Conservation (phyloP, 2,329 filamentous ascomycete species). For the Colletotrichum melonis region DNA sequence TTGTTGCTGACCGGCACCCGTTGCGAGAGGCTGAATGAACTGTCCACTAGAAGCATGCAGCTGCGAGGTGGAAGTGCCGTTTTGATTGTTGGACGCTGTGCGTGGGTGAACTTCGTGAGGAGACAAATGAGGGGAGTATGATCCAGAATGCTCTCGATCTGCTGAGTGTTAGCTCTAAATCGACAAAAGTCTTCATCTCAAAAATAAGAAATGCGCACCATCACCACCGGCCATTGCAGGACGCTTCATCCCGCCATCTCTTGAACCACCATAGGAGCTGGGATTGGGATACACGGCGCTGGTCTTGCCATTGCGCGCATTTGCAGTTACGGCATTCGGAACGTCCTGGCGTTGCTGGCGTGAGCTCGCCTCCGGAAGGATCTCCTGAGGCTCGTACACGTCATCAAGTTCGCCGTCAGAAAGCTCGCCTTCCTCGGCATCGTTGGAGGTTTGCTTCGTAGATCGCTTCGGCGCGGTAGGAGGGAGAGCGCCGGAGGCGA, state of each 20-base stretch:
- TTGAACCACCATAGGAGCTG: neutral
- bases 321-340: neutral
- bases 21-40: neutral
- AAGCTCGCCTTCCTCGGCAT: constrained; percentile 77
- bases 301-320: neutral
- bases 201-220: constrained; percentile 3
- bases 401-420: constrained; percentile 75
- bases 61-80: neutral
- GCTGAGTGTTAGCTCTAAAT: neutral
- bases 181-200: neutral
- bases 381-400: constrained; percentile 58
- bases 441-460: constrained; percentile 21
- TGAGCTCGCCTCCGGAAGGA: neutral
- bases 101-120: constrained; percentile 55
- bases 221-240: neutral
- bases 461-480: neutral
- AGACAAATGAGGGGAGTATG: constrained; percentile 64
- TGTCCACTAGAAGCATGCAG: neutral
- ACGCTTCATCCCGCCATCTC: neutral
- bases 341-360: neutral
- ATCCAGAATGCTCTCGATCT: constrained; percentile 59
- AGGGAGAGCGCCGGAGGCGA: neutral
- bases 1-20: neutral
- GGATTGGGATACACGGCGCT: neutral
- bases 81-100: neutral